Evolutionary conservation across 768 basidiomycete genomes (phyloP), one percentile per base, ranked within the genome.

Genomic region (Panaeolus cyanescens): DNA sequence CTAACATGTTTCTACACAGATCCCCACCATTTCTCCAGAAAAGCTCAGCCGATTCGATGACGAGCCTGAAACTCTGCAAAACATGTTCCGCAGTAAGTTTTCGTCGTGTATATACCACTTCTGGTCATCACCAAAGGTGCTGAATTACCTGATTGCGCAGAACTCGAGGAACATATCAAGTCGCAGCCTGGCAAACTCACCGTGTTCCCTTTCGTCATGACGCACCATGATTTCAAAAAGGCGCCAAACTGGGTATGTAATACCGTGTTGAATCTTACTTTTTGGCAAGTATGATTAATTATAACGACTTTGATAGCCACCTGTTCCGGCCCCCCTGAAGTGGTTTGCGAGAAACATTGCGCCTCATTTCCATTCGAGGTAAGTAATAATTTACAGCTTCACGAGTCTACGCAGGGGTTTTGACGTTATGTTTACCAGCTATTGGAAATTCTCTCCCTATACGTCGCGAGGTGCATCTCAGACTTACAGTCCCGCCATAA

Each of bases 341-440:
- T 72, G 69, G 71, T 55, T 72, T 28, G 64, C 61, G 3, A 60
- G 56, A 45, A 68, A 68, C 36, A 28, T 70, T 12, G 61, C 65
- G 31, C 34, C 13, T 54, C 19, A 55, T 37, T 55, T 42, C 28
- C 30, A 62, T 37, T 45, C 33, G 28, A 55, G 57, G 61, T 62
- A 22, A 32, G 61, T 9, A n/a, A n/a, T n/a, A n/a, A 42, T 22
- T 7, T 42, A 17, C 45, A 12, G 8, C 9, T 25, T 28, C 1
- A 50, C 30, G 45, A 1, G 25, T 30, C 13, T 12, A 13, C 30
- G 9, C 20, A 10, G 40, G 40, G 25, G 2, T 22, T 25, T 22
- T 22, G 40, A 8, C 20, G 20, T 42, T 42, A 20, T 22, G 25
- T 22, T 32, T 42, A 25, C n/a, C 30, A 68, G 65, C 17, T 68